These are phyloP conservation scores for Immersiporthe knoxdaviesiana DNA, from an alignment of 2,329 filamentous ascomycete species.

Conservation along the genomic window DNA sequence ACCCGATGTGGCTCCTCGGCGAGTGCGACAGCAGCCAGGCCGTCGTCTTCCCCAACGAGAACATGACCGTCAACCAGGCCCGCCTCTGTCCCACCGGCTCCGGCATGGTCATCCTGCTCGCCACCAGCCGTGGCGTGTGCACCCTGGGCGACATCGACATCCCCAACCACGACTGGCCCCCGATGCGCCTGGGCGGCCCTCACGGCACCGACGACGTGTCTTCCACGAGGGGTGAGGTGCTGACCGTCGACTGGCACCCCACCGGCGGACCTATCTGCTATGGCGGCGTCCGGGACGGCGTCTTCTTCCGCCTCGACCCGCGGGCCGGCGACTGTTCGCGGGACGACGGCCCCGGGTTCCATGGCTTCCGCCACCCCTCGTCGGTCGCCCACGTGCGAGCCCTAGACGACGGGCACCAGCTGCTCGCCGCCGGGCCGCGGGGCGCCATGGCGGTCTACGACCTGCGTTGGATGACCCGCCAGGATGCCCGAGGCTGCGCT, in stretches of 20 bases:
- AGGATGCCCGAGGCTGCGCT: neutral
- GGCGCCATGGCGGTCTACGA: conserved; percentile 61
- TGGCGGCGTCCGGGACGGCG: conserved; percentile 54
- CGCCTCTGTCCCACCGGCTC: conserved; percentile 46
- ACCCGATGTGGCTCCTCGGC: conserved; percentile 45
- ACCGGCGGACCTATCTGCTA: conserved; percentile 50
- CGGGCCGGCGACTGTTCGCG: conserved; percentile 37
- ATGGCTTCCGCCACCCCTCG: conserved; percentile 41
- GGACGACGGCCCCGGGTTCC: conserved; percentile 14
- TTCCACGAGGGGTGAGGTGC: conserved; percentile 43
- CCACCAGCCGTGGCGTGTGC: conserved; percentile 53
- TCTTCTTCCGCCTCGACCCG: conserved; percentile 51
- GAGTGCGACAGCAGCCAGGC: conserved; percentile 31
- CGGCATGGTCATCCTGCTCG: conserved; percentile 49
- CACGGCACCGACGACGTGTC: neutral
- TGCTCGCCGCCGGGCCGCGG: conserved; percentile 56
- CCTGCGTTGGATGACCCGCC: conserved; percentile 44
- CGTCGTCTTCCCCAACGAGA: conserved; percentile 24
- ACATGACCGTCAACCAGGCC: conserved; percentile 35
- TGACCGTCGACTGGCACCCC: conserved; percentile 53
- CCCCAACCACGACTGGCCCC: conserved; percentile 39
- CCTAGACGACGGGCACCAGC: conserved; percentile 49
- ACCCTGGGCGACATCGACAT: conserved; percentile 39
- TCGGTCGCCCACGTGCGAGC: conserved; percentile 55
- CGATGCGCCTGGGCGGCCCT: neutral